Conservation (phyloP, 2,329 filamentous ascomycete genomes). For the Verticillium dahliae region DNA sequence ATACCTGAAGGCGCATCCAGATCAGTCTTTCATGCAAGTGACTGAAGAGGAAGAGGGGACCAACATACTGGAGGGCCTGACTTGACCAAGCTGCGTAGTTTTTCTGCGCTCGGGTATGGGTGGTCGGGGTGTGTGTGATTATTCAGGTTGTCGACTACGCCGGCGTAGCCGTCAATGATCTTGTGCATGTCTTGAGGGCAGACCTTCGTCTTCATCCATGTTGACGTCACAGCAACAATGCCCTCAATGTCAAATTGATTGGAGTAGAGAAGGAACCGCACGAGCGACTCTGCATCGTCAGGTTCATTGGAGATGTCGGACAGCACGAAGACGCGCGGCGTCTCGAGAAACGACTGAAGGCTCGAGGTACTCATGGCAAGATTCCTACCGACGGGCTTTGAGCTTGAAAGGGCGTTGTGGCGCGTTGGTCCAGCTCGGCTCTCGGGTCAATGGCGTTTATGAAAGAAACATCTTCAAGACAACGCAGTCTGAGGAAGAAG, state of each 20-base stretch:
- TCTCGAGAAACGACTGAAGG: slow-evolving; percentile 5
- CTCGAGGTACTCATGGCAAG: background rate
- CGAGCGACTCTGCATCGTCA: slow-evolving; percentile 35
- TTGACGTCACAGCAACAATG: slow-evolving; percentile 35
- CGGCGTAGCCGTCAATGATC: slow-evolving; percentile 32
- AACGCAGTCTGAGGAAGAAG: background rate
- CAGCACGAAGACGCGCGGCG: slow-evolving; percentile 29
- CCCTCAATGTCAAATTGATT: slow-evolving; percentile 39
- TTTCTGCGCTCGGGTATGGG: slow-evolving; percentile 29
- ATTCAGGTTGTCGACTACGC: slow-evolving; percentile 38
- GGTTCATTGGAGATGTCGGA: slow-evolving; percentile 39
- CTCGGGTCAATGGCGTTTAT: background rate
- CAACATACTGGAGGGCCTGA: slow-evolving; percentile 14
- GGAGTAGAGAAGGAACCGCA: slow-evolving; percentile 34
- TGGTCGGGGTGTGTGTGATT: slow-evolving; percentile 35
- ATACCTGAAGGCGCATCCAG: slow-evolving; percentile 7
- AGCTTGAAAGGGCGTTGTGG: background rate
- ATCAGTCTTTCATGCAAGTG: background rate
- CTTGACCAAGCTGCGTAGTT: slow-evolving; percentile 27
- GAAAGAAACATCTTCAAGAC: background rate
- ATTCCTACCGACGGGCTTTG: background rate
- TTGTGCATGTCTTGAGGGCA: slow-evolving; percentile 33
- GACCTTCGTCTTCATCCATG: slow-evolving; percentile 32
- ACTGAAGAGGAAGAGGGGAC: background rate
- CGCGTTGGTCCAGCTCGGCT: background rate